phyloP scores from a whole-genome alignment of 208 protist genomes.

The Trypanosoma scelopori region DNA sequence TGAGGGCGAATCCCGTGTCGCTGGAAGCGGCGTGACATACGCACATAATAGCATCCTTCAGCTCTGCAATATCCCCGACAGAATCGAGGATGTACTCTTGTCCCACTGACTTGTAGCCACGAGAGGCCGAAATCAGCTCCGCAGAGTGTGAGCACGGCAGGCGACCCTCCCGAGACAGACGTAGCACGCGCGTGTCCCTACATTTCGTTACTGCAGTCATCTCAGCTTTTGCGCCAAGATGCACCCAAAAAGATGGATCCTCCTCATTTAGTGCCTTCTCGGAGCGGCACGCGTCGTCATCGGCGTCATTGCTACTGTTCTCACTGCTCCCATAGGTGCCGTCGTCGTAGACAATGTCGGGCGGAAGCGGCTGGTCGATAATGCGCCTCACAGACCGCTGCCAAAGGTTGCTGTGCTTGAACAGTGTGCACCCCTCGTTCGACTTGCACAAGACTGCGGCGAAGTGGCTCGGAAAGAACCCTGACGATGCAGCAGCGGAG shows the following conservation, averaged over 20 bases:
- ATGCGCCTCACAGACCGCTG: slow-evolving; percentile 67
- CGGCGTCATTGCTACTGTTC: slow-evolving; percentile 43
- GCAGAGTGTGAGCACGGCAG: slow-evolving; percentile 23
- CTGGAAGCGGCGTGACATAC: slow-evolving; percentile 71
- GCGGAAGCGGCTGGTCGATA: slow-evolving; percentile 69
- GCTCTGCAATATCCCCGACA: slow-evolving; percentile 49
- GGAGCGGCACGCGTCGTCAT: slow-evolving; percentile 29
- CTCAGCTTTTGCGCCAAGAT: background rate
- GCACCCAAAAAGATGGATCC: slow-evolving; percentile 25
- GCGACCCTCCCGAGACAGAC: slow-evolving; percentile 6
- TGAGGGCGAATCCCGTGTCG: slow-evolving; percentile 62
- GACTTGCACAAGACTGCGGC: slow-evolving; percentile 72
- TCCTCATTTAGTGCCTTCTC: slow-evolving; percentile 23
- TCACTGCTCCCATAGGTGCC: slow-evolving; percentile 38
- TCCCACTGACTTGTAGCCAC: slow-evolving; percentile 57
- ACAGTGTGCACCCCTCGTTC: slow-evolving; percentile 73
- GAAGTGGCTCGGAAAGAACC: slow-evolving; percentile 85
- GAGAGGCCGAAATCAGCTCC: slow-evolving; percentile 63
- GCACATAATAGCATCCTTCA: slow-evolving; percentile 83
- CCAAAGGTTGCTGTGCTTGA: slow-evolving; percentile 85
- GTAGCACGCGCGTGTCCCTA: slow-evolving; percentile 7
- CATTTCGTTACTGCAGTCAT: background rate
- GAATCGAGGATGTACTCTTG: slow-evolving; percentile 65
- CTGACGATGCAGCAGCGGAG: background rate
- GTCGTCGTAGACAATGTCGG: slow-evolving; percentile 69